These are phyloP conservation scores for Corynascus novoguineensis DNA, from an alignment of 495 filamentous ascomycete genomes.

Conservation along the genomic window DNA sequence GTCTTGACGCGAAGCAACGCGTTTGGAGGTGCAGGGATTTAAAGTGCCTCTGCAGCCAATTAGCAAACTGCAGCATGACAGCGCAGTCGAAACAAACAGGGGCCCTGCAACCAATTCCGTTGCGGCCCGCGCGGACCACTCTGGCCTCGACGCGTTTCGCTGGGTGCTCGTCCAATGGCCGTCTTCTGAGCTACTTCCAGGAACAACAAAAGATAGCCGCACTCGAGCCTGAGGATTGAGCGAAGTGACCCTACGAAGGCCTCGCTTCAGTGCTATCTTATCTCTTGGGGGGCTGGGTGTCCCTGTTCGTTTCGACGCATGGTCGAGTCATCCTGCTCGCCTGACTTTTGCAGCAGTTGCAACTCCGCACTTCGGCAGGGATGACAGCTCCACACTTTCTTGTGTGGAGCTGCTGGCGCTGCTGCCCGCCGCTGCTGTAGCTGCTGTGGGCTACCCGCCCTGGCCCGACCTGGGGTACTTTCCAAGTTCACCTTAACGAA, in stretches of 20 bases:
- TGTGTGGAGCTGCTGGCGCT: too few relatives aligned
- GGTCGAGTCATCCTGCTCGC: constrained; percentile 7
- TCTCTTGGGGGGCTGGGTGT: neutral
- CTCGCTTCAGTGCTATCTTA: neutral
- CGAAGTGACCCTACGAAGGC: neutral
- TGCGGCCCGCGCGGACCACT: constrained; percentile 24
- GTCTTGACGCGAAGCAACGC: constrained; percentile 15
- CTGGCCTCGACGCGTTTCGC: constrained; percentile 25
- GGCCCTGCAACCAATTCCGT: constrained; percentile 15
- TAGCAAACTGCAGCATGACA: constrained; percentile 21
- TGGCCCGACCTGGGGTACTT: too few relatives aligned
- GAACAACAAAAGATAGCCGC: constrained; percentile 16
- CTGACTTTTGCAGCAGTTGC: constrained; percentile 4
- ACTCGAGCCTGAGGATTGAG: neutral
- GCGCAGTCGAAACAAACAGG: constrained; percentile 21
- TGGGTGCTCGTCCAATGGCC: constrained; percentile 19
- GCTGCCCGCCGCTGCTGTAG: too few relatives aligned
- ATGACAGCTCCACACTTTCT: constrained; percentile 11
- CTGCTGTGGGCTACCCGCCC: too few relatives aligned
- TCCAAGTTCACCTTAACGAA: too few relatives aligned
- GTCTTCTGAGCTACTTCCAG: constrained; percentile 1
- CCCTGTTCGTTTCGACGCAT: neutral
- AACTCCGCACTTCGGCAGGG: constrained; percentile 7
- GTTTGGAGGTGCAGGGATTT: constrained; percentile 30
- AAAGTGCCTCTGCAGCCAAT: constrained; percentile 35